phyloP scores from a whole-genome alignment of 495 filamentous ascomycete species.

The Zalerion maritima region DNA sequence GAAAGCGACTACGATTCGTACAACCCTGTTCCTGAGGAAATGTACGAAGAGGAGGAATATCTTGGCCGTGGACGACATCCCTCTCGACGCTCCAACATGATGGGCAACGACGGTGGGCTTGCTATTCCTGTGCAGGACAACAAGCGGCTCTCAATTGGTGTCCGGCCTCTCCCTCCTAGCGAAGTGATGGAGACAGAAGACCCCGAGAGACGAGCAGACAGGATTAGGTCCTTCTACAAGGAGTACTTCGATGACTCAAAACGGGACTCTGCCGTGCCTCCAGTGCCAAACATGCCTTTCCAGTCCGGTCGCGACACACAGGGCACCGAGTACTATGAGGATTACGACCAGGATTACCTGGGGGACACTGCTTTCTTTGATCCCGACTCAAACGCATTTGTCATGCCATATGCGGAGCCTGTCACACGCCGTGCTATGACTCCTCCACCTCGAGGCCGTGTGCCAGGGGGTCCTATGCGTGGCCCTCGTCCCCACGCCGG shows the following conservation, averaged over 20 bases:
- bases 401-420: constrained; percentile 68
- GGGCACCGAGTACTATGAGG: constrained; percentile 49
- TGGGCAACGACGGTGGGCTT: too few species aligned
- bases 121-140: constrained; percentile 48
- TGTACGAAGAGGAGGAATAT: constrained; percentile 2
- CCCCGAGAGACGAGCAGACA: constrained; percentile 85
- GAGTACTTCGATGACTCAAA: constrained; percentile 93
- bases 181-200: constrained; percentile 55
- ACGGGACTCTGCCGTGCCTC: constrained; percentile 32
- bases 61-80: too few species aligned
- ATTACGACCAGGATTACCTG: constrained; percentile 53
- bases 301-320: constrained; percentile 10
- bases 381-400: constrained; percentile 55
- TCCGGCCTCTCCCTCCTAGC: constrained; percentile 84
- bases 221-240: constrained; percentile 97
- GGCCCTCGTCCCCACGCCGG: constrained; percentile 17
- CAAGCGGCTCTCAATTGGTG: constrained; percentile 68
- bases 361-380: constrained; percentile 55
- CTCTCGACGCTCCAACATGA: too few species aligned
- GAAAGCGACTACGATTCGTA: constrained; percentile 15
- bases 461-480: constrained; percentile 48
- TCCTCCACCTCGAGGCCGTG: constrained; percentile 70
- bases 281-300: constrained; percentile 11
- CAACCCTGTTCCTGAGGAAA: constrained; percentile 7
- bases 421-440: constrained; percentile 90